phyloP scores from a whole-genome alignment of 169 alveolate species.

The Blepharisma undulans region DNA sequence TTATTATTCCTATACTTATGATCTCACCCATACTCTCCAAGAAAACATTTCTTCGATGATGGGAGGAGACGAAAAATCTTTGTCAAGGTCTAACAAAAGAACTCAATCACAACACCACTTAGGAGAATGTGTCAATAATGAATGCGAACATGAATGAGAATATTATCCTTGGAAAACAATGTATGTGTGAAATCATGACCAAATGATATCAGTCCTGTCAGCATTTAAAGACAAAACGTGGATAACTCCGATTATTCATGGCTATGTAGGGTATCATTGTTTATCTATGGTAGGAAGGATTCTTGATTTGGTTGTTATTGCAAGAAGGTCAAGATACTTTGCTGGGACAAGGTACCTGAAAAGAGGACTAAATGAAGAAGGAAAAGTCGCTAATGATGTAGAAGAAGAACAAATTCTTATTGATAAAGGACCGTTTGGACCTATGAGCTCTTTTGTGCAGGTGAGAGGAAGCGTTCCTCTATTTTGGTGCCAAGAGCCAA shows the following conservation, averaged over 20 bases:
- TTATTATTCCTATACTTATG: slow-evolving; percentile 69
- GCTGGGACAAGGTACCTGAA: slow-evolving; percentile 87
- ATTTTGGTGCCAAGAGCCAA: slow-evolving; percentile 86
- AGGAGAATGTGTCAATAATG: not conserved
- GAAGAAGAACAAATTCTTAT: slow-evolving; percentile 84
- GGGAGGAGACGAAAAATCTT: not conserved
- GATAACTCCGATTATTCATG: slow-evolving; percentile 39
- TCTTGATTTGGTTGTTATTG: slow-evolving; percentile 52
- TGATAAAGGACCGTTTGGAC: slow-evolving; percentile 42
- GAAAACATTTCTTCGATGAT: slow-evolving; percentile 46
- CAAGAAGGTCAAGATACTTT: slow-evolving; percentile 79
- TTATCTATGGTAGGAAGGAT: slow-evolving; percentile 30
- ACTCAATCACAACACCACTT: not conserved
- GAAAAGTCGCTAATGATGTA: slow-evolving; percentile 84
- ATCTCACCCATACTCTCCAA: slow-evolving; percentile 70
- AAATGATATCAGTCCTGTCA: not conserved
- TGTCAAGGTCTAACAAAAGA: not conserved
- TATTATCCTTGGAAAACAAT: slow-evolving; percentile 60
- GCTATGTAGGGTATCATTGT: slow-evolving; percentile 39
- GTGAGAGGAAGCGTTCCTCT: slow-evolving; percentile 86
- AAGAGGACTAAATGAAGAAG: slow-evolving; percentile 87
- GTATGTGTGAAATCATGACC: slow-evolving; percentile 59
- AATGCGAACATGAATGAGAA: not conserved
- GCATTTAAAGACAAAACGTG: slow-evolving; percentile 35
- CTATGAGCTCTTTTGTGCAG: slow-evolving; percentile 76